Conservation (phyloP, 192 early-diverging fungal species). For the Podila clonocystis region DNA sequence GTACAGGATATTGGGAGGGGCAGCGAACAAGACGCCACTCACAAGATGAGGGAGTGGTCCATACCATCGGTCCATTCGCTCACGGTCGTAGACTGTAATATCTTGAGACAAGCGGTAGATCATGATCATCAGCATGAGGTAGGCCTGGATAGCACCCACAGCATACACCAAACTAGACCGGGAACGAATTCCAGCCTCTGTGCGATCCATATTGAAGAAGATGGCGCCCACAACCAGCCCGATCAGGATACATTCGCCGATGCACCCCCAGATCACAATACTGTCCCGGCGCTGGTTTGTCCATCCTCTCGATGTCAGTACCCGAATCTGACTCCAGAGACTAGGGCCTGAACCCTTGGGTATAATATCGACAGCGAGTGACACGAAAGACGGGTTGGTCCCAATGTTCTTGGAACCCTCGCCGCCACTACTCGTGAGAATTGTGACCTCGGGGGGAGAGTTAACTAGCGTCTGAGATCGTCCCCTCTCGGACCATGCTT, state of each 20-base stretch:
- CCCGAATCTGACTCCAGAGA: conserved; percentile 31
- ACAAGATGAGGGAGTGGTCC: conserved; percentile 40
- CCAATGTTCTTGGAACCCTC: conserved; percentile 5
- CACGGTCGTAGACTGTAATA: conserved; percentile 46
- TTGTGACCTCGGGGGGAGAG: neutral
- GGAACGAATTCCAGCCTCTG: conserved; percentile 29
- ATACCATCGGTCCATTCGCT: conserved; percentile 50
- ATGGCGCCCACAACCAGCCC: conserved; percentile 35
- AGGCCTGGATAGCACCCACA: conserved; percentile 38
- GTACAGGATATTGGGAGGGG: conserved; percentile 35
- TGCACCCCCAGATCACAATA: conserved; percentile 42
- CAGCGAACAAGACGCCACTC: conserved; percentile 26
- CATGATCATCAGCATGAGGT: conserved; percentile 47
- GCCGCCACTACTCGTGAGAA: conserved; percentile 14
- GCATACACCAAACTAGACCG: conserved; percentile 33
- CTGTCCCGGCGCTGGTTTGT: conserved; percentile 36
- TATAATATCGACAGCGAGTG: conserved; percentile 36
- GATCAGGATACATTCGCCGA: conserved; percentile 39
- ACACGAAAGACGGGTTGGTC: conserved; percentile 7
- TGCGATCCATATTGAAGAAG: conserved; percentile 30
- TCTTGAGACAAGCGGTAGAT: conserved; percentile 40
- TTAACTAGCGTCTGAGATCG: neutral
- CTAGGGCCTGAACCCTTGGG: conserved; percentile 33
- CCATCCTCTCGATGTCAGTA: conserved; percentile 42
- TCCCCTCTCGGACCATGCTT: conserved; percentile 30